Evolutionary conservation across 2,329 filamentous ascomycete species (phyloP).

Genomic region (Aspergillus sclerotialis): DNA sequence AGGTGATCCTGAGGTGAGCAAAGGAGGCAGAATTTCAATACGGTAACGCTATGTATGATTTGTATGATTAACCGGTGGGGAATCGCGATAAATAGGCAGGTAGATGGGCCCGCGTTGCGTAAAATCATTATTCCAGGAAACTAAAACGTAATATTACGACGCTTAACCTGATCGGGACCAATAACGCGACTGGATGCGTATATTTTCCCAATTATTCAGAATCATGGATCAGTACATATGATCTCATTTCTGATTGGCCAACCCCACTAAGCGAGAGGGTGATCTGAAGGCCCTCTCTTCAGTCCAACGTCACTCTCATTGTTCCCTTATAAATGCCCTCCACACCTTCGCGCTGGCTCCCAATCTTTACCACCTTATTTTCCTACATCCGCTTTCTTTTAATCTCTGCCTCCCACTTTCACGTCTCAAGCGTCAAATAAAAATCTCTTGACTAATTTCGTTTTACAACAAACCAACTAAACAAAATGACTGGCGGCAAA

Average conservation of each 20-base stretch:
- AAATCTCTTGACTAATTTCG: too few species aligned
- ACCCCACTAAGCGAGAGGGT: conserved; percentile 37
- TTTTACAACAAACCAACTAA: not conserved
- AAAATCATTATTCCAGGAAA: conserved; percentile 13
- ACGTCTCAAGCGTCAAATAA: too few species aligned
- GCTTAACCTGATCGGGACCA: conserved; percentile 22
- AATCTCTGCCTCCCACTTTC: too few species aligned
- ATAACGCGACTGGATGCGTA: conserved; percentile 4
- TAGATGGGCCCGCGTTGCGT: conserved; percentile 9
- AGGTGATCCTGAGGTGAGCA: conserved; percentile 39
- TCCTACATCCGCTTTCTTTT: too few species aligned
- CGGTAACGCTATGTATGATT: conserved; percentile 37
- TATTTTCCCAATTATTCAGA: conserved; percentile 8
- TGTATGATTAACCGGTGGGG: conserved; percentile 34
- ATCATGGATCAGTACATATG: conserved; percentile 13
- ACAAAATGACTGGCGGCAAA: conserved; percentile 99
- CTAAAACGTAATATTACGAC: conserved; percentile 16
- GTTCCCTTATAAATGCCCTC: conserved; percentile 38
- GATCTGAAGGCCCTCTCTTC: conserved; percentile 38
- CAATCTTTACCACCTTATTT: conserved; percentile 23
- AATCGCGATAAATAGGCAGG: conserved; percentile 14
- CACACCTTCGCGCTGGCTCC: conserved; percentile 26
- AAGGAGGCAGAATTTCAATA: conserved; percentile 42
- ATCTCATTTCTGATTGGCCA: conserved; percentile 35
- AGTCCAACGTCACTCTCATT: conserved; percentile 36